Percentiles rank a stretch among this genome's conserved stretches.
Evolutionary conservation across 768 basidiomycete genomes (phyloP).

Genomic region (Rhizopogon vinicolor): DNA sequence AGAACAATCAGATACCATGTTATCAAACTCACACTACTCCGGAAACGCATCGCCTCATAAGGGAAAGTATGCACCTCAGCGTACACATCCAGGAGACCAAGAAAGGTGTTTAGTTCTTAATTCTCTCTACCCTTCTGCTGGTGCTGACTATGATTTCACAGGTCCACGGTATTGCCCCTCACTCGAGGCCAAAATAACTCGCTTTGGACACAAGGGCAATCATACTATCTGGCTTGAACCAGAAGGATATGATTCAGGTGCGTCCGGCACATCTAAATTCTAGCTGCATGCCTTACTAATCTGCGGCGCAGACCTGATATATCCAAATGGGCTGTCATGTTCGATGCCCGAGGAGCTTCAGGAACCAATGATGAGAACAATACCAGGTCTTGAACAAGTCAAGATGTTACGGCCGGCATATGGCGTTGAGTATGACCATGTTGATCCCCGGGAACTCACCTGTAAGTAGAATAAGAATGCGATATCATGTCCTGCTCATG

Average conservation of each 20-base stretch:
- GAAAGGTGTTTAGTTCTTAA: constrained; percentile 48
- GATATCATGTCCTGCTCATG: neutral
- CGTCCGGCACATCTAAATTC: neutral
- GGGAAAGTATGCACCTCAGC: constrained; percentile 70
- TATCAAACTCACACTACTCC: constrained; percentile 71
- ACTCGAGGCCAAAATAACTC: constrained; percentile 79
- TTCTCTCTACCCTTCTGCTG: neutral
- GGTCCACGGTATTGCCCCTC: constrained; percentile 93
- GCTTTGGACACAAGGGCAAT: constrained; percentile 65
- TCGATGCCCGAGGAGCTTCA: constrained; percentile 86
- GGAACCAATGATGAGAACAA: constrained; percentile 76
- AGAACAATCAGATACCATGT: constrained; percentile 74
- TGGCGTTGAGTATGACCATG: constrained; percentile 90
- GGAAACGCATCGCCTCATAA: constrained; percentile 70
- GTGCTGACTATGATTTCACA: constrained; percentile 20
- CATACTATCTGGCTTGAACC: constrained; percentile 90
- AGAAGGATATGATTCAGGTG: constrained; percentile 87
- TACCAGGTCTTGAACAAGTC: constrained; percentile 81
- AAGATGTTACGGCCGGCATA: constrained; percentile 84
- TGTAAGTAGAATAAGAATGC: constrained; percentile 39
- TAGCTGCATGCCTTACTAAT: neutral
- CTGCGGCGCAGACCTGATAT: constrained; percentile 61
- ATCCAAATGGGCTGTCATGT: constrained; percentile 87
- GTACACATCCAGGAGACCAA: constrained; percentile 87
- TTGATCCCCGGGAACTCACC: constrained; percentile 78